phyloP scores from a whole-genome alignment of 805 yeast genomes.

The Candida pseudoglaebosa region DNA sequence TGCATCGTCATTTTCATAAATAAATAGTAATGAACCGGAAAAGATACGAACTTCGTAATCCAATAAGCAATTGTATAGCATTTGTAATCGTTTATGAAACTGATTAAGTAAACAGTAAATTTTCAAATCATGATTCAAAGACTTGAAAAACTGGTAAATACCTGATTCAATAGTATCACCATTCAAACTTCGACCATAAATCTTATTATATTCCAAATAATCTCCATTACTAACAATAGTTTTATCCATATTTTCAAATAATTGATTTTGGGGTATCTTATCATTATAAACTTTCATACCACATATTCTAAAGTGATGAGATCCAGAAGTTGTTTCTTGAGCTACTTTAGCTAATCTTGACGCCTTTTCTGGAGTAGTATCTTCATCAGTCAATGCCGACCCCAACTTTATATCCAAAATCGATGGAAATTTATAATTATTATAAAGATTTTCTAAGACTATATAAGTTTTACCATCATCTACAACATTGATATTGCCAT shows the following conservation, averaged over 20 bases:
- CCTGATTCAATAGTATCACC: slow-evolving; percentile 41
- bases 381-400: slow-evolving; percentile 58
- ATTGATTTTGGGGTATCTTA: slow-evolving; percentile 10
- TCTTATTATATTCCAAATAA: slow-evolving; percentile 57
- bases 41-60: slow-evolving; percentile 60
- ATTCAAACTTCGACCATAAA: slow-evolving; percentile 63
- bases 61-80: slow-evolving; percentile 61
- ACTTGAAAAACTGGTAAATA: slow-evolving; percentile 45
- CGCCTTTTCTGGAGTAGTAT: slow-evolving; percentile 47
- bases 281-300: slow-evolving; percentile 66
- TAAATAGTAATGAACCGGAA: slow-evolving; percentile 69
- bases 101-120: slow-evolving; percentile 32
- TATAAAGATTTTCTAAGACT: slow-evolving; percentile 67
- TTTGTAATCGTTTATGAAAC: slow-evolving; percentile 57
- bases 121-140: slow-evolving; percentile 22
- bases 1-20: slow-evolving; percentile 62
- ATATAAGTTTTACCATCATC: slow-evolving; percentile 34
- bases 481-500: background rate
- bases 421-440: slow-evolving; percentile 62
- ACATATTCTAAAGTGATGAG: slow-evolving; percentile 72
- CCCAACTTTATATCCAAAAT: slow-evolving; percentile 87
- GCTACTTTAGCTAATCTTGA: slow-evolving; percentile 63
- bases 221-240: slow-evolving; percentile 25
- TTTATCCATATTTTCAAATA: slow-evolving; percentile 15
- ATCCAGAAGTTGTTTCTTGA: slow-evolving; percentile 72